Percentiles rank a stretch among this genome's conserved stretches.
These are phyloP conservation scores for Phellinidium pouzarii DNA, from an alignment of 1,284 basidiomycete species.

Conservation along the genomic window DNA sequence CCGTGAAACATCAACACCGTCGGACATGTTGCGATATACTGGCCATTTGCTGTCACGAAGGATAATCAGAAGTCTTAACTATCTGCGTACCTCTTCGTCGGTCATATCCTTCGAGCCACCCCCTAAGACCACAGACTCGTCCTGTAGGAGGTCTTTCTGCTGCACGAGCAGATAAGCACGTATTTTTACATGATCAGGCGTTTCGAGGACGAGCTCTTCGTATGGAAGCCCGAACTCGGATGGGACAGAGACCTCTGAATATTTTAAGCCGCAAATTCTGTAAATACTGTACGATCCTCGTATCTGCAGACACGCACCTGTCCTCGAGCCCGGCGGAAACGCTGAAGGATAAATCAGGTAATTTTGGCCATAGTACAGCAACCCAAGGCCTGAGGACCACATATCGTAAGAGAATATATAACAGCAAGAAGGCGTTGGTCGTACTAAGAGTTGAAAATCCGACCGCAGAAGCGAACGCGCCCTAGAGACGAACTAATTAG, in stretches of 20 bases:
- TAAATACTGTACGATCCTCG: not conserved
- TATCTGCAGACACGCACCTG: conserved; percentile 36
- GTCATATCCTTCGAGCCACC: conserved; percentile 21
- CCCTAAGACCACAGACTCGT: conserved; percentile 19
- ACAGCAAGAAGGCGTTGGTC: conserved; percentile 17
- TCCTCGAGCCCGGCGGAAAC: conserved; percentile 80
- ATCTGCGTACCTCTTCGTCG: conserved; percentile 29
- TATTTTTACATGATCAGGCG: conserved; percentile 54
- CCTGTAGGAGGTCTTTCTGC: conserved; percentile 29
- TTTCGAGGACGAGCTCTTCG: conserved; percentile 63
- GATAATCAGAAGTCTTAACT: conserved; percentile 22
- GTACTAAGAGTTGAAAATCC: conserved; percentile 60
- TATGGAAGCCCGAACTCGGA: conserved; percentile 65
- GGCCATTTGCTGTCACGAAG: not conserved
- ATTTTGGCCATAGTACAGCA: conserved; percentile 82
- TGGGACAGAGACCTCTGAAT: conserved; percentile 69
- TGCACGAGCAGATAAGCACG: conserved; percentile 58
- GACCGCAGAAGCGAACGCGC: conserved; percentile 60
- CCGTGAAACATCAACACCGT: conserved; percentile 91
- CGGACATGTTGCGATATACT: conserved; percentile 68
- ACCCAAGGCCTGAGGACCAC: conserved; percentile 47
- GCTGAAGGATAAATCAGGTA: conserved; percentile 85
- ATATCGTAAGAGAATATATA: conserved; percentile 4
- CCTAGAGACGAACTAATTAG: conserved; percentile 33
- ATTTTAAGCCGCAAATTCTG: not conserved